Percentiles rank a stretch among this genome's conserved stretches.
Evolutionary conservation across 2,329 filamentous ascomycete species (phyloP).

Genomic region (Paecilomyces variotii): DNA sequence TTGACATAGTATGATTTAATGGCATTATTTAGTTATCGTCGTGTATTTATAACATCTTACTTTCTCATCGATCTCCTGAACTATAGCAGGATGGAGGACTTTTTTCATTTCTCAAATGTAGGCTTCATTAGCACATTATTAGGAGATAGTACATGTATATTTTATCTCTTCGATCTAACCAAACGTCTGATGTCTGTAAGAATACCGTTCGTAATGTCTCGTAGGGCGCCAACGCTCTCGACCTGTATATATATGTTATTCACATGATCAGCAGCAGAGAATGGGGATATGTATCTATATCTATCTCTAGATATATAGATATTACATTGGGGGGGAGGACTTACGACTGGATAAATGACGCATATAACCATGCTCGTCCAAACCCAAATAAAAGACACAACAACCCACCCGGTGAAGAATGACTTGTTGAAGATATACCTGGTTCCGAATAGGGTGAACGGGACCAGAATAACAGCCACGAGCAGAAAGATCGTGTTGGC

Average conservation of each 20-base stretch:
- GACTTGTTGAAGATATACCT: conserved; percentile 26
- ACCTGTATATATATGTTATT: conserved; percentile 1
- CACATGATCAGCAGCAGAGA: too few relatives aligned
- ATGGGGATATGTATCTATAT: neutral
- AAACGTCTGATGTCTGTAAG: conserved; percentile 9
- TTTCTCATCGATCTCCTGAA: too few relatives aligned
- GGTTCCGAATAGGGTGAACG: conserved; percentile 33
- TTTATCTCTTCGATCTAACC: neutral
- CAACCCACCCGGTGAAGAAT: conserved; percentile 33
- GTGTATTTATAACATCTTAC: too few relatives aligned
- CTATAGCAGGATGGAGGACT: too few relatives aligned
- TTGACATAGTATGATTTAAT: too few relatives aligned
- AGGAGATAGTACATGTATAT: too few relatives aligned
- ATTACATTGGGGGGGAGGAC: neutral
- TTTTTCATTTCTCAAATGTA: too few relatives aligned
- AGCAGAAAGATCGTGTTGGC: conserved; percentile 29
- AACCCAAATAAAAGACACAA: conserved; percentile 36
- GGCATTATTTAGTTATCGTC: too few relatives aligned
- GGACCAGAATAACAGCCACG: conserved; percentile 30
- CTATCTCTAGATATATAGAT: neutral
- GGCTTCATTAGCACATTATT: too few relatives aligned
- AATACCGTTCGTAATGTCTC: conserved; percentile 15
- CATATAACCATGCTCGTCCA: conserved; percentile 31
- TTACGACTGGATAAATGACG: conserved; percentile 30
- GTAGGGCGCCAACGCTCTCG: conserved; percentile 27